These are phyloP conservation scores for Collybia sordida DNA, from an alignment of 768 basidiomycete species.

Conservation along the genomic window DNA sequence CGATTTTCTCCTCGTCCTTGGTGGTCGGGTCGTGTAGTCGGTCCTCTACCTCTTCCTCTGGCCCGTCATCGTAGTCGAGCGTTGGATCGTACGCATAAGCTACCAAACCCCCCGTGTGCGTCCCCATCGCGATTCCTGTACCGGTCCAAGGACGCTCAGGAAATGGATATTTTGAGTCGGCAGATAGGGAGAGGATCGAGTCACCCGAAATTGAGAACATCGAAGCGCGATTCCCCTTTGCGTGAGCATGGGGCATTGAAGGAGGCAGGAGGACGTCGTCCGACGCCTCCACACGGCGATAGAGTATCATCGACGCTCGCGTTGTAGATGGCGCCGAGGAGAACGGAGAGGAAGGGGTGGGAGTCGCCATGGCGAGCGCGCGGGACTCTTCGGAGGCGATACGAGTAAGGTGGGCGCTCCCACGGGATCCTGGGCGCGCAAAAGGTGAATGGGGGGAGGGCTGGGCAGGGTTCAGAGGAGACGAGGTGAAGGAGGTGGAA, in stretches of 20 bases:
- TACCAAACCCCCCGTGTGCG: slow-evolving; percentile 34
- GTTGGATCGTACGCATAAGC: slow-evolving; percentile 67
- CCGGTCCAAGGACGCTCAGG: too few relatives aligned
- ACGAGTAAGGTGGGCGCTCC: slow-evolving; percentile 13
- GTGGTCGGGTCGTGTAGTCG: slow-evolving; percentile 58
- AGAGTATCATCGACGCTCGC: slow-evolving; percentile 35
- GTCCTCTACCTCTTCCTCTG: slow-evolving; percentile 49
- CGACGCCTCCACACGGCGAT: slow-evolving; percentile 27
- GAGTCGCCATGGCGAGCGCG: slow-evolving; percentile 12
- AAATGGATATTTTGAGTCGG: slow-evolving; percentile 76
- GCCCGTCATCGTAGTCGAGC: slow-evolving; percentile 34
- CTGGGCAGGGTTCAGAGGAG: slow-evolving; percentile 15
- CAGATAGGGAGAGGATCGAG: slow-evolving; percentile 50
- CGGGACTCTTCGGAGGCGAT: slow-evolving; percentile 21
- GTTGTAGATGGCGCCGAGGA: not conserved
- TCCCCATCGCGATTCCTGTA: too few relatives aligned
- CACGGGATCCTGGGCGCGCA: slow-evolving; percentile 14
- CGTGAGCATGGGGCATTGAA: slow-evolving; percentile 11
- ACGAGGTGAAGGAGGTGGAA: slow-evolving; percentile 8
- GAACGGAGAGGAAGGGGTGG: not conserved
- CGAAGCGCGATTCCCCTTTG: slow-evolving; percentile 25
- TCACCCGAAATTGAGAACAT: slow-evolving; percentile 33
- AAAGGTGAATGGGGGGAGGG: slow-evolving; percentile 17
- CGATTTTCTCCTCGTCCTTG: slow-evolving; percentile 21
- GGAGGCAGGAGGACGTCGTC: slow-evolving; percentile 34